Percentiles rank a stretch among this genome's conserved stretches.
These are phyloP conservation scores for Globisporangium takayamanum DNA, from an alignment of 352 stramenopile genomes.

Conservation along the genomic window DNA sequence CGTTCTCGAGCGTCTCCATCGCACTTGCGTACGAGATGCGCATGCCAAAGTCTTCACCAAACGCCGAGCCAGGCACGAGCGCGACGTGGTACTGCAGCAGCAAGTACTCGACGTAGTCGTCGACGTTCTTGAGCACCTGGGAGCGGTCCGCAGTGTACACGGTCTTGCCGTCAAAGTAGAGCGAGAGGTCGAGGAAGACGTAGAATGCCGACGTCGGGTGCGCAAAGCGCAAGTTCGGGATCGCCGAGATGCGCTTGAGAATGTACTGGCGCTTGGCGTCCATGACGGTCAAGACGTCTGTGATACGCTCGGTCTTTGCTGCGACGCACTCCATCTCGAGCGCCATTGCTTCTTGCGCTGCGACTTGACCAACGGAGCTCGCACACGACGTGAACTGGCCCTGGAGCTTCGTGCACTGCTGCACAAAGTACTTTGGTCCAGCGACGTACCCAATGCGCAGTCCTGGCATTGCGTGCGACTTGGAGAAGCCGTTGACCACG, in stretches of 20 bases:
- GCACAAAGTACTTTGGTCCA: constrained; percentile 68
- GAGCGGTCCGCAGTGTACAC: constrained; percentile 20
- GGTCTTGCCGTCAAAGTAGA: constrained; percentile 67
- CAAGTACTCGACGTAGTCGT: constrained; percentile 89
- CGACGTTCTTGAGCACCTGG: constrained; percentile 28
- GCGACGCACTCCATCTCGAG: constrained; percentile 70
- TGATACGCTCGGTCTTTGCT: constrained; percentile 46
- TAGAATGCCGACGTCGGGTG: constrained; percentile 95
- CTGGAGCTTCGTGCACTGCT: constrained; percentile 90
- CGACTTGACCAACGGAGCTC: constrained; percentile 88
- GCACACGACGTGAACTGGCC: constrained; percentile 95
- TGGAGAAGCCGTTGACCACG: constrained; percentile 96
- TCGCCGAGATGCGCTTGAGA: constrained; percentile 70
- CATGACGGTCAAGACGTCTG: constrained; percentile 41
- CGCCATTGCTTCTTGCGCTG: constrained; percentile 85
- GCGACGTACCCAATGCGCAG: constrained; percentile 92
- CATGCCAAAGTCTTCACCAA: constrained; percentile 89
- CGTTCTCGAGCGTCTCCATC: constrained; percentile 73
- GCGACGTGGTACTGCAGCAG: constrained; percentile 88
- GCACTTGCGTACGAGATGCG: constrained; percentile 95
- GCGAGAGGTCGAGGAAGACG: constrained; percentile 89
- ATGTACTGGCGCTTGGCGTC: constrained; percentile 91
- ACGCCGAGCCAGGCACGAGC: constrained; percentile 93
- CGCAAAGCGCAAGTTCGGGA: constrained; percentile 76
- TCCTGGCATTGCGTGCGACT: constrained; percentile 95